Conservation (phyloP, 352 stramenopile species). For the Ophiocytium majus region DNA sequence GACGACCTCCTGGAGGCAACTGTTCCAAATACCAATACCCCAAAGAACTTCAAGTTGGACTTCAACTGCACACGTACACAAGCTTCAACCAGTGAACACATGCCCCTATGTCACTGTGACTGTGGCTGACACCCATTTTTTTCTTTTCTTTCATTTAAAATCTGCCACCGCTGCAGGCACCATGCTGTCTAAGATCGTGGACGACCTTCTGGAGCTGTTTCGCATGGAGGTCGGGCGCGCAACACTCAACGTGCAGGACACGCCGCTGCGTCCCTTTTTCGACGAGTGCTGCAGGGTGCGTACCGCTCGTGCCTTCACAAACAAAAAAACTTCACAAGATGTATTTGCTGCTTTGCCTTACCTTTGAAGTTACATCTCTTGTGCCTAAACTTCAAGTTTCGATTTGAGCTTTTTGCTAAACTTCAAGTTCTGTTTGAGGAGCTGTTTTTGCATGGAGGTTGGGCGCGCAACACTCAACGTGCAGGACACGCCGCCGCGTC, state of each 20-base stretch:
- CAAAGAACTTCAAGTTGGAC: background rate
- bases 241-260: constrained; percentile 15
- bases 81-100: background rate
- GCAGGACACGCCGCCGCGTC: background rate
- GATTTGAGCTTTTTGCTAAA: too few relatives aligned
- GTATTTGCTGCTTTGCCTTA: too few relatives aligned
- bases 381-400: too few relatives aligned
- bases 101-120: background rate
- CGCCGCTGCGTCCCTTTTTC: background rate
- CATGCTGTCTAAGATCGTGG: background rate
- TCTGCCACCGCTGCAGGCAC: background rate
- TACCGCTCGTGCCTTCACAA: too few relatives aligned
- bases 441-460: too few relatives aligned
- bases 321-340: too few relatives aligned
- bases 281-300: background rate
- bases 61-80: background rate
- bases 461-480: background rate
- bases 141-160: background rate
- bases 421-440: too few relatives aligned
- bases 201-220: constrained; percentile 14
- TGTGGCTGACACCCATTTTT: background rate
- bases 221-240: constrained; percentile 10
- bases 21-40: too few relatives aligned
- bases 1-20: too few relatives aligned
- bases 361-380: too few relatives aligned